Base-by-base conservation (phyloP, 2,329 filamentous ascomycete species). In the Orbilia oligospora region DNA sequence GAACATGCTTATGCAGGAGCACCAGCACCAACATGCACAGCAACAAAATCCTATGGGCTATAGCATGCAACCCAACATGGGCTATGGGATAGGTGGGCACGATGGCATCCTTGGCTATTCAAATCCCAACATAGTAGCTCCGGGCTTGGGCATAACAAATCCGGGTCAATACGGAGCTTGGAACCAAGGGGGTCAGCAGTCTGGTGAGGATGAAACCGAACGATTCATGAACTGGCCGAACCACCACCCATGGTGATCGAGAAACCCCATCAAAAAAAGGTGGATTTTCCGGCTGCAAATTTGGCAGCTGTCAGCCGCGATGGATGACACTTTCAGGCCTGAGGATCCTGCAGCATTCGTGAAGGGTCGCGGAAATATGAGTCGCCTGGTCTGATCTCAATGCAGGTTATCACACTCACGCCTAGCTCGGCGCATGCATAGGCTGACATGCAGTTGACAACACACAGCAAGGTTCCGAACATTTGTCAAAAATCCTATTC, bases 211-310 rank as follows among this genome's bases (percentile, higher is more conserved):
- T 61, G 73, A 80, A 12, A 36, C 77, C 1, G 72, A 73, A 14
- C 46, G 72, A n/a, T 76, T 48, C 53, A 56, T 80, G 55, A 76
- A 80, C 51, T 80, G 71, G 73, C 63, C 69, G 69, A 53, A 80
- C 51, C 77, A 76, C 55, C 76, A 77, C 38, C 77, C 71, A 8
- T 76, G 76, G 41, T 76, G 51, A 63, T 38, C 20, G n/a, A 61
- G 12, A 46, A 55, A 24, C 38, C 36, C 36, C 51, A 18, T 63
- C 44, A n/a, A 53, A 38, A 30, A 58, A 22, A 66, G 38, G 30
- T n/a, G 30, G 24, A 36, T 53, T 64, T 68, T 58, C 53, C 30
- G n/a, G 41, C 55, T 49, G 53, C 33, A 61, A 30, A 71, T 71
- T 63, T 67, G 49, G 58, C 24, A 63, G 33, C 51, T 76, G 71